Evolutionary conservation across 164 flowering plant genomes (phyloP), one percentile per base, ranked within the genome.

Genomic region (Echeveria elegans): DNA sequence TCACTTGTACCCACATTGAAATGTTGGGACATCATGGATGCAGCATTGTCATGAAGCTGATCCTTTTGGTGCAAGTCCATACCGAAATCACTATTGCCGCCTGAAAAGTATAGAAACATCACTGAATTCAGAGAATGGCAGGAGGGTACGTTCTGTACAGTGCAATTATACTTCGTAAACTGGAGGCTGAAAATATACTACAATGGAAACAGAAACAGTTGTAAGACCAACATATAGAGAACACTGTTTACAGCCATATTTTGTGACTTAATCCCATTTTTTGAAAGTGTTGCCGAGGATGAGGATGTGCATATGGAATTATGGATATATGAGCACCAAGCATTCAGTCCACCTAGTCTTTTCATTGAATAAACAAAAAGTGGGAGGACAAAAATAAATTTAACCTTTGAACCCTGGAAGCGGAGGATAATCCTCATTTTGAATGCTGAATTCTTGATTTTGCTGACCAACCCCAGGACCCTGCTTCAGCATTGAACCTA

Each of bases 341-440:
- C n/a, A n/a, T n/a, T n/a, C n/a, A n/a, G n/a, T n/a, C n/a, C n/a
- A n/a, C n/a, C n/a, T n/a, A n/a, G n/a, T 2, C 14, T 10, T 4
- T 43, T 43, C 2, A 43, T 34, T 34, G 37, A 43, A 43, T 43
- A 2, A 10, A 43, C 10, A 43, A 43, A 10, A 4, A 11, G 48
- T 43, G 37, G 4, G 48, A 4, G 14, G 19, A 14, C 10, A 10
- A 6, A 18, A 18, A 21, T 18, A 48, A 48, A n/a, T 48, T 18
- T 48, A 37, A 92, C 98, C 96, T 84, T 86, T 88, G 77, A 80
- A 89, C 71, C 96, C 96, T n/a, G 92, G 96, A 65, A 89, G 83
- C 43, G 98, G 96, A 61, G 96, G 97, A 73, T 89, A 89, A 75
- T 91, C 97, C 77, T 91, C 97, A 80, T 88, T 91, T 77, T 87